Conservation (phyloP, 495 filamentous ascomycete genomes). For the Choiromyces venosus region DNA sequence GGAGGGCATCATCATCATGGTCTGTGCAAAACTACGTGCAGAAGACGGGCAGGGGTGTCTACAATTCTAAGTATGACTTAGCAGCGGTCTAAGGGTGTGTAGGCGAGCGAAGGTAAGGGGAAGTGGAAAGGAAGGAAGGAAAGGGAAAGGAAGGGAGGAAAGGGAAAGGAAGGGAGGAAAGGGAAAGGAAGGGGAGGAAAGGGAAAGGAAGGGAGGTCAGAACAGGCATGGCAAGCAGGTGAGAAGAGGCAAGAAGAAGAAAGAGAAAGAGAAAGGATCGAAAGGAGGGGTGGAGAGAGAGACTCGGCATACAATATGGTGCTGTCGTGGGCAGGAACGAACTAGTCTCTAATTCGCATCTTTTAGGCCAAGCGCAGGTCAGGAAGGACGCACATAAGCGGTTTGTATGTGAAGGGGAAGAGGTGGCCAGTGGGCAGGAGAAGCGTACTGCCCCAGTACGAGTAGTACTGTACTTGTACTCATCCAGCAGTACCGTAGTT, state of each 20-base stretch:
- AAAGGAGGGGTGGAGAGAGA: constrained; percentile 25
- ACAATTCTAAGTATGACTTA: constrained; percentile 24
- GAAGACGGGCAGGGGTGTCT: constrained; percentile 28
- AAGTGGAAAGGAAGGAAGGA: neutral
- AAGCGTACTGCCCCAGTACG: neutral
- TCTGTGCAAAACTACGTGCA: constrained; percentile 35
- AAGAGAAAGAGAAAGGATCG: neutral
- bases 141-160: too few species aligned
- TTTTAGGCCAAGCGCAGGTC: constrained; percentile 32
- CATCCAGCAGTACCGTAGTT: neutral
- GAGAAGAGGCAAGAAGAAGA: neutral
- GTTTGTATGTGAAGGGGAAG: constrained; percentile 17
- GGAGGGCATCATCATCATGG: constrained; percentile 35
- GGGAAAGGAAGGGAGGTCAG: neutral
- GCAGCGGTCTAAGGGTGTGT: neutral
- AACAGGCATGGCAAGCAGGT: neutral
- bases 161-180: neutral
- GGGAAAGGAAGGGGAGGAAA: neutral
- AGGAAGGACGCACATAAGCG: neutral
- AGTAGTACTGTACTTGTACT: neutral
- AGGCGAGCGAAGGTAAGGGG: neutral
- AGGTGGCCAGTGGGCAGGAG: constrained; percentile 8
- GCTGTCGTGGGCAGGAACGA: constrained; percentile 22
- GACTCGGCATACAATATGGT: constrained; percentile 32
- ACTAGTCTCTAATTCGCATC: constrained; percentile 16